phyloP scores from a whole-genome alignment of 345 rosid genomes.

The Euphorbia pulcherrima region DNA sequence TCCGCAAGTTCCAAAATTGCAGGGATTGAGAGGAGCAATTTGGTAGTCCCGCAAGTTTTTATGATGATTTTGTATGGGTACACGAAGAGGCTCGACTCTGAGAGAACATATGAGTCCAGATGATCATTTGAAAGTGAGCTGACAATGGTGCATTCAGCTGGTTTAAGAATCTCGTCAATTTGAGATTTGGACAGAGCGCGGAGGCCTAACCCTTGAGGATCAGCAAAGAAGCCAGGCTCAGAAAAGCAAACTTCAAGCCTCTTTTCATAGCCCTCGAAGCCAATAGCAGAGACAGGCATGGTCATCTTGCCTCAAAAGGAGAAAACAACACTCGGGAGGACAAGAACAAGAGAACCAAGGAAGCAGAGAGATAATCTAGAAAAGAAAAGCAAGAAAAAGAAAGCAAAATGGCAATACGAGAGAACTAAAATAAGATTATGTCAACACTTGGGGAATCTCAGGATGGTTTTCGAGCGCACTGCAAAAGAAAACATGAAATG shows the following conservation, averaged over 20 bases:
- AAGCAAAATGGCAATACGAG: neutral
- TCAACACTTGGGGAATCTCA: constrained; percentile 16
- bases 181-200: constrained; percentile 52
- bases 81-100: constrained; percentile 80
- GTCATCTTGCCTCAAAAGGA: constrained; percentile 36
- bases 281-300: constrained; percentile 61
- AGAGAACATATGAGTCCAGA: constrained; percentile 72
- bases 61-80: constrained; percentile 74
- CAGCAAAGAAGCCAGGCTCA: constrained; percentile 52
- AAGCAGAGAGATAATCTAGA: constrained; percentile 18
- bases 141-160: constrained; percentile 77
- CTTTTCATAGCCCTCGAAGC: constrained; percentile 92
- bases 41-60: constrained; percentile 89
- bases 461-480: constrained; percentile 28
- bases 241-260: constrained; percentile 68
- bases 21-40: constrained; percentile 62
- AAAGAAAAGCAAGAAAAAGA: neutral
- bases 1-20: constrained; percentile 52
- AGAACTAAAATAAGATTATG: constrained; percentile 18
- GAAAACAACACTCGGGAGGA: constrained; percentile 25
- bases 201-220: constrained; percentile 65
- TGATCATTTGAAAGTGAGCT: constrained; percentile 53
- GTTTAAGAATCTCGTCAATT: constrained; percentile 59
- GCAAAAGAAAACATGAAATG: constrained; percentile 1
- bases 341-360: constrained; percentile 38